Percentiles rank a stretch among this genome's conserved stretches.
phyloP scores from a whole-genome alignment of 163 green algal species.

The Chlamydomonas reinhardtii region DNA sequence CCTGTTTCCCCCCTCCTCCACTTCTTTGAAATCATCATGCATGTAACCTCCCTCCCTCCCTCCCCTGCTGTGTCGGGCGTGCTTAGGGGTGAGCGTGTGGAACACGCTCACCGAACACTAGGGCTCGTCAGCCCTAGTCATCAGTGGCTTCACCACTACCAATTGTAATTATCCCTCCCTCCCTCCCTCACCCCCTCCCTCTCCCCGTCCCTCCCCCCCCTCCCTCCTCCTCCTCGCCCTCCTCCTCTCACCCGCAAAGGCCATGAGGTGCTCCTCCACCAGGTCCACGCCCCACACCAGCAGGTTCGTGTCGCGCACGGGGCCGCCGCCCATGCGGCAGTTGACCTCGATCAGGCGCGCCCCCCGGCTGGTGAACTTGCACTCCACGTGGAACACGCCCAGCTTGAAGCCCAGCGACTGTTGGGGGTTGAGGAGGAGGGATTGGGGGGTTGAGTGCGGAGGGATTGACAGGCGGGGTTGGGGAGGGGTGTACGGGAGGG shows the following conservation, averaged over 20 bases:
- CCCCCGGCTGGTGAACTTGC: conserved; percentile 88
- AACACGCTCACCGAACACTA: no score
- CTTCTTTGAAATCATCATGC: no score
- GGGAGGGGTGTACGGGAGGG: background rate
- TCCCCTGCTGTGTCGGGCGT: no score
- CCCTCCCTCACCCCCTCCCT: no score
- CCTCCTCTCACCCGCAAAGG: background rate
- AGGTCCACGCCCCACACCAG: conserved; percentile 93
- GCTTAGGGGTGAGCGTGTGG: no score
- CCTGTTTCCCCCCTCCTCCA: no score
- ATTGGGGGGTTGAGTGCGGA: background rate
- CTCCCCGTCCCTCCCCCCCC: no score
- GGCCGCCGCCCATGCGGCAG: conserved; percentile 91
- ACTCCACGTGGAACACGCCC: conserved; percentile 93
- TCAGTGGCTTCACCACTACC: no score
- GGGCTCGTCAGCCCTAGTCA: no score
- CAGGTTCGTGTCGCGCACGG: conserved; percentile 90
- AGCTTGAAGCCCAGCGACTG: conserved; percentile 70
- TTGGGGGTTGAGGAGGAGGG: background rate
- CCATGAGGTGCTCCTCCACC: conserved; percentile 92
- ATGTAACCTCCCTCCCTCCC: no score
- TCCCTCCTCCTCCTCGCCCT: no score
- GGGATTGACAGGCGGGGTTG: background rate
- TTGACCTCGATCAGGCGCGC: conserved; percentile 95
- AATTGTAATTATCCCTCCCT: no score